Evolutionary conservation across 2,329 filamentous ascomycete genomes (phyloP), one percentile per base, ranked within the genome.

Genomic region (Xylariaceae sp.): DNA sequence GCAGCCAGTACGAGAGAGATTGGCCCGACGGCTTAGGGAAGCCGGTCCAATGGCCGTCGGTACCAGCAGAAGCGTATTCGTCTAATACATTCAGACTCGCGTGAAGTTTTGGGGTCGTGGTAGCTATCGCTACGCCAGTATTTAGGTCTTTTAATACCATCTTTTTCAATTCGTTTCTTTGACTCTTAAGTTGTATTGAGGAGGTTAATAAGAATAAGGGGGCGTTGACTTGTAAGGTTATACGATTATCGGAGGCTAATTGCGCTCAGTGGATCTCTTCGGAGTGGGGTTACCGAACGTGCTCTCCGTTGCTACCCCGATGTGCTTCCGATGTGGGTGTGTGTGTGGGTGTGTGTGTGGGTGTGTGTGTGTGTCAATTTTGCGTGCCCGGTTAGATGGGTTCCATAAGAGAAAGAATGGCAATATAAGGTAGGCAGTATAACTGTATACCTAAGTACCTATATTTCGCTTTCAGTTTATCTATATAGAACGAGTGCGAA

Each of bases 1-100:
- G 52, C 7, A 54, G 42, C 52, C 52, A 54, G 46, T 54, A 54
- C 19, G 32, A 37, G 12, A 37, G 32, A 12, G 32, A 37, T 10
- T 37, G 32, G 12, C 32, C 32, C 12, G 32, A 37, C 12, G 32
- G 32, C 32, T 16, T 12, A 10, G 32, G 32, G 12, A 37, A 37
- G 32, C 32, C 32, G 32, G 32, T 37, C 32, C 32, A 37, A 16
- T 37, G 32, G 32, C 32, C 32, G 12, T 37, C 32, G 32, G 3
- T 16, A 10, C 14, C 32, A 10, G 32, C 32, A 12, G 32, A 37
- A 16, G 32, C 32, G 32, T 37, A 37, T 16, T 37, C 32, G 32
- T 37, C 32, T 16, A n/a, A n/a, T n/a, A 37, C 32, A 10, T 37
- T 37, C 32, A 37, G 14, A 16, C 32, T 37, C 6, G 32, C 32